These are phyloP conservation scores for Lasiodiplodia hormozganensis DNA, from an alignment of 2,329 filamentous ascomycete species.

Conservation along the genomic window DNA sequence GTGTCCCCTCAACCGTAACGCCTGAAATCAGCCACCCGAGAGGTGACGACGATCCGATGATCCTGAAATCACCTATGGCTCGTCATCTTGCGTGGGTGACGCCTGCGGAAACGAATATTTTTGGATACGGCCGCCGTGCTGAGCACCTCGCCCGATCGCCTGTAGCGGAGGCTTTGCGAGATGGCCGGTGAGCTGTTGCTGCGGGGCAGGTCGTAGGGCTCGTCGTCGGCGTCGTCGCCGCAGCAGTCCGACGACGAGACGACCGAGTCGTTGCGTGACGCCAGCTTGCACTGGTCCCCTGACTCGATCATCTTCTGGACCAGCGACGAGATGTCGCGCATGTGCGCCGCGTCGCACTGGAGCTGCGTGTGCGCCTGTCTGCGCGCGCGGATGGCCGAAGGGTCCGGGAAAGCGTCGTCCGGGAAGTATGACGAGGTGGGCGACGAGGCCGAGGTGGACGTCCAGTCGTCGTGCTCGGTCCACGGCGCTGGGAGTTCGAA, in stretches of 20 bases:
- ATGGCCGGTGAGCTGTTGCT: conserved; percentile 35
- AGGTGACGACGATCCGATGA: conserved; percentile 12
- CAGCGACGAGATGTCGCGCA: conserved; percentile 50
- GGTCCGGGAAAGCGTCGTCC: conserved; percentile 8
- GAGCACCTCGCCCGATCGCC: conserved; percentile 39
- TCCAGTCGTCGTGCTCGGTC: conserved; percentile 21
- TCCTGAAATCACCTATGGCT: conserved; percentile 24
- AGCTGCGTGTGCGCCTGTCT: conserved; percentile 50
- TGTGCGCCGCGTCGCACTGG: conserved; percentile 49
- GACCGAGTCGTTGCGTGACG: conserved; percentile 30
- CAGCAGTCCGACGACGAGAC: conserved; percentile 15
- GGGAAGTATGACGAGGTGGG: conserved; percentile 25
- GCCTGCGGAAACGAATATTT: conserved; percentile 43
- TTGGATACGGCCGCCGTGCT: conserved; percentile 40
- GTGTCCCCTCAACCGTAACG: conserved; percentile 26
- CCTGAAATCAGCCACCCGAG: conserved; percentile 20
- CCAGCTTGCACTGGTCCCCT: conserved; percentile 49
- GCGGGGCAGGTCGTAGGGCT: conserved; percentile 42
- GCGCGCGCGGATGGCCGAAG: conserved; percentile 46
- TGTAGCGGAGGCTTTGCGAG: conserved; percentile 35
- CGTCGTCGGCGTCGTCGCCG: conserved; percentile 37
- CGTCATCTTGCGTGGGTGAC: conserved; percentile 30
- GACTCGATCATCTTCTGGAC: conserved; percentile 51
- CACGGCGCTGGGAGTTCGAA: conserved; percentile 19
- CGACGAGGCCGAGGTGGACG: conserved; percentile 19